Percentiles rank a stretch among this genome's conserved stretches.
Conservation (phyloP, 2,329 filamentous ascomycete species). For the Ceratocystis cacaofunesta region DNA sequence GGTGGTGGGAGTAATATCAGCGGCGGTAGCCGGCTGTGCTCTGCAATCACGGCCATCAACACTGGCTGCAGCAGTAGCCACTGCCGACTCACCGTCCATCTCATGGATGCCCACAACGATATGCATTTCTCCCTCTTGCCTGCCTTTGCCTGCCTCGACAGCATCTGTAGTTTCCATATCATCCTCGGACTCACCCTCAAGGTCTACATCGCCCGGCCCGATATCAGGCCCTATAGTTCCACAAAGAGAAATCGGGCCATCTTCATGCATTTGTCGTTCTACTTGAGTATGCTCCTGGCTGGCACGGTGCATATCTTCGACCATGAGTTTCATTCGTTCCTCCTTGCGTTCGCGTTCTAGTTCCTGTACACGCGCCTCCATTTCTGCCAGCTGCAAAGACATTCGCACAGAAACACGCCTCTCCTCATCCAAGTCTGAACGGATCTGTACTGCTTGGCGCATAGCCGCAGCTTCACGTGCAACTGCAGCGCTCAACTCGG, state of each 20-base stretch:
- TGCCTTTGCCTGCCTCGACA: not conserved
- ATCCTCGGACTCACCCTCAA: not conserved
- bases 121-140: not conserved
- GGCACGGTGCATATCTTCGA: slow-evolving; percentile 8
- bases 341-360: slow-evolving; percentile 7
- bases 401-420: not conserved
- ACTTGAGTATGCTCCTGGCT: not conserved
- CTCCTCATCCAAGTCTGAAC: not conserved
- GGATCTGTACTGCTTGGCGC: not conserved
- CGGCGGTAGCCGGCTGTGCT: not conserved
- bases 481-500: not conserved
- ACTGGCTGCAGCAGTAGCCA: not conserved
- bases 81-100: not conserved
- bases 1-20: too few relatives aligned
- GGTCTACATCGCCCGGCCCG: not conserved
- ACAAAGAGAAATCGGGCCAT: not conserved
- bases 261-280: slow-evolving; percentile 3
- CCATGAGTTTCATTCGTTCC: not conserved
- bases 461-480: not conserved
- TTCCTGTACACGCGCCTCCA: not conserved
- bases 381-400: not conserved
- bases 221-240: not conserved
- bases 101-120: slow-evolving; percentile 1
- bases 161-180: not conserved
- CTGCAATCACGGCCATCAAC: not conserved